These are phyloP conservation scores for Sistotremastrum suecicum DNA, from an alignment of 768 basidiomycete species.

Conservation along the genomic window DNA sequence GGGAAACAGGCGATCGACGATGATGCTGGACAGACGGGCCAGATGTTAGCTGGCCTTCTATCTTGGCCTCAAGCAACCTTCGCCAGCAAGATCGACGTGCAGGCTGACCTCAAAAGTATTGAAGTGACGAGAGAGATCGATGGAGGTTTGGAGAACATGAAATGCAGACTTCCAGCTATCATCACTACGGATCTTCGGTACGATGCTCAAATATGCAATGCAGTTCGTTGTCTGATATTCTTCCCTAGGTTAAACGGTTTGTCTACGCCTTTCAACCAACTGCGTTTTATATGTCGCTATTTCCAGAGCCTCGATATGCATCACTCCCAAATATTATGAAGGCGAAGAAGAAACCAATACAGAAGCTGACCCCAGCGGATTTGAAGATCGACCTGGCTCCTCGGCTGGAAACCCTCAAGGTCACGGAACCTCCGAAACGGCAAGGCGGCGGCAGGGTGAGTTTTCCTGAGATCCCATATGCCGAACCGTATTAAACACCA, in stretches of 20 bases:
- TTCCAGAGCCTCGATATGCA: constrained; percentile 84
- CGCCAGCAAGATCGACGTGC: constrained; percentile 74
- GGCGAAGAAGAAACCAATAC: constrained; percentile 97
- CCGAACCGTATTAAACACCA: neutral
- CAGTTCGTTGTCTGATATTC: neutral
- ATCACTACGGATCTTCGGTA: constrained; percentile 89
- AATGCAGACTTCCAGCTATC: constrained; percentile 66
- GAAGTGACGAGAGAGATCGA: constrained; percentile 84
- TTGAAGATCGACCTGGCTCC: constrained; percentile 77
- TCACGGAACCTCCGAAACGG: constrained; percentile 80
- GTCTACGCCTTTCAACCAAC: neutral
- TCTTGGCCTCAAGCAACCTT: constrained; percentile 93
- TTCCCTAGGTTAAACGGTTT: constrained; percentile 55
- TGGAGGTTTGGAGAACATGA: constrained; percentile 78
- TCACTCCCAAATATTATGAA: constrained; percentile 98
- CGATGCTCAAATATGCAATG: constrained; percentile 13
- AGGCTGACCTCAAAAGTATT: constrained; percentile 46
- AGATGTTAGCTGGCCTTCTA: constrained; percentile 90
- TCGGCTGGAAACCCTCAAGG: constrained; percentile 71
- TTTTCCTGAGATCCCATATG: neutral
- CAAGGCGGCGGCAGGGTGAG: constrained; percentile 79
- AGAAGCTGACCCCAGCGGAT: constrained; percentile 67
- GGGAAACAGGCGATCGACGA: constrained; percentile 99
- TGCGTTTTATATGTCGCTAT: neutral
- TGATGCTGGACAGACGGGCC: constrained; percentile 89